phyloP scores from a whole-genome alignment of 148 eudicot genomes.

The Bassia scoparia region DNA sequence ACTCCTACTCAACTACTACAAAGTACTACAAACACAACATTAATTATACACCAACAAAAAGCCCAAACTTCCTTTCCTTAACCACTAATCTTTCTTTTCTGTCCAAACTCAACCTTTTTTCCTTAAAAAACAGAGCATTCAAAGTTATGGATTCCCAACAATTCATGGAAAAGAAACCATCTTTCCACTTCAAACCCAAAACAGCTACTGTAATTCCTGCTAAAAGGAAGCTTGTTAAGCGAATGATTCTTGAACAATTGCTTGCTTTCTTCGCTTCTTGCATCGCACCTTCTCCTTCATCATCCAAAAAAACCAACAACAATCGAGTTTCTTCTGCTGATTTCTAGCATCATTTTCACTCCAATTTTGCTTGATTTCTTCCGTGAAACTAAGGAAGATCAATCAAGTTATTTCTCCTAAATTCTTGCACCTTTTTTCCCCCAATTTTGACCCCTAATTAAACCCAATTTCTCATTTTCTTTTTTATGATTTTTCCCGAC shows the following conservation, averaged over 20 bases:
- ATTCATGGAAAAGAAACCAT: background rate
- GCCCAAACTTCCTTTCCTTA: no score
- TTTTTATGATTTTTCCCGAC: background rate
- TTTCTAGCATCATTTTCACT: background rate
- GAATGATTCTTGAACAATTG: background rate
- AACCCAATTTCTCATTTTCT: background rate
- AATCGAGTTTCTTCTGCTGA: background rate
- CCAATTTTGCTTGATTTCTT: no score
- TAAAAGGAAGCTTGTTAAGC: constrained; percentile 6
- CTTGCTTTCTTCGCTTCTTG: background rate
- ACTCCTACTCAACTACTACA: no score
- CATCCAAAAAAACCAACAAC: constrained; percentile 13
- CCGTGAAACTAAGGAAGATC: no score
- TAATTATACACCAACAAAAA: no score
- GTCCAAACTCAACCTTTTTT: background rate
- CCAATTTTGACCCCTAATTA: background rate
- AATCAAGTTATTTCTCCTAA: background rate
- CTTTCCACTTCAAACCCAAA: background rate
- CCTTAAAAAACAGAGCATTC: background rate
- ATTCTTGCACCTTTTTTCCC: background rate
- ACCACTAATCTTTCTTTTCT: no score
- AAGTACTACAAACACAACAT: no score
- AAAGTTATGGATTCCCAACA: background rate
- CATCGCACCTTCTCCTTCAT: constrained; percentile 25
- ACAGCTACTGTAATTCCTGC: background rate